Percentiles rank a stretch among this genome's conserved stretches.
These are phyloP conservation scores for Cladosporium phlei DNA, from an alignment of 2,329 filamentous ascomycete genomes.

Conservation along the genomic window DNA sequence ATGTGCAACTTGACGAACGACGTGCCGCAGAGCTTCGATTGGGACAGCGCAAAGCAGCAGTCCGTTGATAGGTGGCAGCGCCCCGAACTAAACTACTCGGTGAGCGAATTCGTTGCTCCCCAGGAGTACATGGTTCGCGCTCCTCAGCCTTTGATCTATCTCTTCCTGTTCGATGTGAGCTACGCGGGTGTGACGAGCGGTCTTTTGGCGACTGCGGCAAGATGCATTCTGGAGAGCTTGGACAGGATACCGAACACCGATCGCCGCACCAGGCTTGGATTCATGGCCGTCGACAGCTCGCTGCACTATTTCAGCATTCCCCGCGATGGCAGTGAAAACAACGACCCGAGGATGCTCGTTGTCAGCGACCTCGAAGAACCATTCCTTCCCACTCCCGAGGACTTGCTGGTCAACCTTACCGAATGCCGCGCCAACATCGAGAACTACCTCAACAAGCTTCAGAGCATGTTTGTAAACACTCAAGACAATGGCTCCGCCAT, in stretches of 20 bases:
- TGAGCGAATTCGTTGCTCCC: slow-evolving; percentile 94
- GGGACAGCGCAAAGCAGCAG: slow-evolving; percentile 90
- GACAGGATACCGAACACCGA: slow-evolving; percentile 98
- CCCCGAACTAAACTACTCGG: slow-evolving; percentile 89
- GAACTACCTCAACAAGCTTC: slow-evolving; percentile 81
- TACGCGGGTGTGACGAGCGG: slow-evolving; percentile 85
- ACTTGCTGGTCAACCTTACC: slow-evolving; percentile 81
- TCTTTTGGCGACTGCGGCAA: slow-evolving; percentile 82
- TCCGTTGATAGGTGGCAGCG: slow-evolving; percentile 87
- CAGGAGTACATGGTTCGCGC: slow-evolving; percentile 99
- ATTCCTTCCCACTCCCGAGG: slow-evolving; percentile 88
- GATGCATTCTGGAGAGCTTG: slow-evolving; percentile 90
- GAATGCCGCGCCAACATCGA: slow-evolving; percentile 91
- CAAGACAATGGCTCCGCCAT: slow-evolving; percentile 87
- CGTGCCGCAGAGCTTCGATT: slow-evolving; percentile 98
- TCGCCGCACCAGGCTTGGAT: slow-evolving; percentile 83
- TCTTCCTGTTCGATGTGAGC: slow-evolving; percentile 94
- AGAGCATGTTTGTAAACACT: slow-evolving; percentile 94
- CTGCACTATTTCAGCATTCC: slow-evolving; percentile 95
- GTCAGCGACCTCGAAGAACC: slow-evolving; percentile 95
- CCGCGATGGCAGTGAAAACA: slow-evolving; percentile 77
- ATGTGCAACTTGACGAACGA: slow-evolving; percentile 99
- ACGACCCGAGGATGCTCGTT: slow-evolving; percentile 85
- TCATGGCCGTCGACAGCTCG: slow-evolving; percentile 90
- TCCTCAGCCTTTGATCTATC: slow-evolving; percentile 88